Evolutionary conservation across 345 rosid species (phyloP), one percentile per base, ranked within the genome.

Genomic region (Populus davidiana): DNA sequence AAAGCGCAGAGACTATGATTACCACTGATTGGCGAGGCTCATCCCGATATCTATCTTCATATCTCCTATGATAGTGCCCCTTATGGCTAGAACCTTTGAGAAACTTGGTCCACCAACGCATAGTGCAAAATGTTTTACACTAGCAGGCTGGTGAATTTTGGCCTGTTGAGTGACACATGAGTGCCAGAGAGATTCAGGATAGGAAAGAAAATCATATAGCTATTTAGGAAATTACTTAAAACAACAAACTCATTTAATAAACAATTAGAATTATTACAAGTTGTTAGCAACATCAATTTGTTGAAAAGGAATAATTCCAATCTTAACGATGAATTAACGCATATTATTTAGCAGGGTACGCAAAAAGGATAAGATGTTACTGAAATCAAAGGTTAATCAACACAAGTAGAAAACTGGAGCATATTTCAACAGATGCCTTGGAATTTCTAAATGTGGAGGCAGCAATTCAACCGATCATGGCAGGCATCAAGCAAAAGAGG

Each of bases 101-200:
- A 83, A 92, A 81, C 77, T 92, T 90, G 74, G 87, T 92, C 76
- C 90, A 87, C 99, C 99, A 96, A 67, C 89, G 95, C 99, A 96
- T 94, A 69, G 27, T 65, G 78, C n/a, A 14, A 79, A 73, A 74
- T 25, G 59, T 63, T 76, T 74, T 62, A 44, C 43, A 33, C 66
- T 71, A 61, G 50, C 72, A 65, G 71, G 72, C 71, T 73, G 70
- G 83, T 33, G 81, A 77, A 69, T 79, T 77, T 78, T 62, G 66
- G 66, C 88, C 90, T 84, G 84, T 81, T 61, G 63, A 86, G 78
- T 50, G 70, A 73, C 23, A 71, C 73, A 79, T 78, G 31, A 25
- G 77, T 31, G 66, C 35, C 66, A 74, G 77, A 67, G 62, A 44
- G 54, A 71, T 71, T 47, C 72, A 78, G 80, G 64, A 18, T 49